phyloP scores from a whole-genome alignment of 2,329 filamentous ascomycete genomes.

The Aspergillus sp. region DNA sequence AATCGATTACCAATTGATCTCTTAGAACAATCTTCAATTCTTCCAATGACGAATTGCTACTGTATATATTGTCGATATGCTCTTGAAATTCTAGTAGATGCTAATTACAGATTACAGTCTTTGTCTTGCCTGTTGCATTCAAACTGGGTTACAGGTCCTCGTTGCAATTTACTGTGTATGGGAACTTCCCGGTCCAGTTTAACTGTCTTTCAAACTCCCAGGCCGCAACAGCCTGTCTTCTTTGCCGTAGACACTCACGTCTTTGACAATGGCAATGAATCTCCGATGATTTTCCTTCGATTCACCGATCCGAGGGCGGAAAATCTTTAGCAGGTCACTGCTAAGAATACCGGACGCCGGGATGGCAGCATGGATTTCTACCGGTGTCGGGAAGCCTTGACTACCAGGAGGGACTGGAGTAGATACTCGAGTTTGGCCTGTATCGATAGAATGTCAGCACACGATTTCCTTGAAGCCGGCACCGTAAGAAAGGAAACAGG shows the following conservation, averaged over 20 bases:
- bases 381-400: slow-evolving; percentile 37
- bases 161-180: too few species aligned
- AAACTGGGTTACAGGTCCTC: too few species aligned
- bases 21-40: too few species aligned
- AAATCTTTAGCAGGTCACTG: slow-evolving; percentile 38
- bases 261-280: slow-evolving; percentile 41
- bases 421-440: slow-evolving; percentile 23
- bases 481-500: not conserved
- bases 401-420: slow-evolving; percentile 21
- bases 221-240: slow-evolving; percentile 36
- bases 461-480: not conserved
- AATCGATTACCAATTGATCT: too few species aligned
- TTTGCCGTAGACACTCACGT: slow-evolving; percentile 38
- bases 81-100: too few species aligned
- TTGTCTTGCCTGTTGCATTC: too few species aligned
- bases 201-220: slow-evolving; percentile 27
- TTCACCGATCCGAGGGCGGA: slow-evolving; percentile 37
- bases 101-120: too few species aligned
- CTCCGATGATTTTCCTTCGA: slow-evolving; percentile 35
- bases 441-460: not conserved
- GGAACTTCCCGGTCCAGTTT: not conserved
- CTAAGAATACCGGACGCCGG: slow-evolving; percentile 40
- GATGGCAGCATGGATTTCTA: slow-evolving; percentile 43
- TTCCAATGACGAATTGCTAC: too few species aligned
- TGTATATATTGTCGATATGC: too few species aligned